phyloP scores from a whole-genome alignment of 192 early-diverging fungal species.

The Chytriomyces sp. region DNA sequence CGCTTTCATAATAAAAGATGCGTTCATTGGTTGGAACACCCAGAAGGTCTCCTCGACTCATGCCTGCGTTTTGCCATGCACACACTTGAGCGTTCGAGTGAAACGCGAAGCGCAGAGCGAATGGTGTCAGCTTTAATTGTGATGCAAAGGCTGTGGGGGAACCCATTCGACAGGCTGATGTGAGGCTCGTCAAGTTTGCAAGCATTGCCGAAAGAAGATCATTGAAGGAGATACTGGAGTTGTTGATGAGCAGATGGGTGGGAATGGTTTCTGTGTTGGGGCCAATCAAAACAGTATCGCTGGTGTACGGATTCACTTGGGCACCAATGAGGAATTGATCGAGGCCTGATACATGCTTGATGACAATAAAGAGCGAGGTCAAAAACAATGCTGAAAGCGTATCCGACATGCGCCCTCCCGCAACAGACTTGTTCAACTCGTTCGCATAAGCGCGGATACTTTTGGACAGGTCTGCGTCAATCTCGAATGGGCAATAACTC shows the following conservation, averaged over 20 bases:
- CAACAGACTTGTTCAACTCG: background rate
- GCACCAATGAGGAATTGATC: slow-evolving; percentile 52
- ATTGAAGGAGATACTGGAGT: slow-evolving; percentile 44
- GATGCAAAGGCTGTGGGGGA: slow-evolving; percentile 29
- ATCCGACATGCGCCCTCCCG: background rate
- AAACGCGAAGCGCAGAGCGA: slow-evolving; percentile 51
- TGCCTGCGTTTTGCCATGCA: slow-evolving; percentile 29
- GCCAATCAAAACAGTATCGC: slow-evolving; percentile 35
- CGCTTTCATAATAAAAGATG: no score
- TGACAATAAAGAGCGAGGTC: slow-evolving; percentile 44
- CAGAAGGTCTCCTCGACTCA: slow-evolving; percentile 30
- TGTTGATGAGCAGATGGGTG: slow-evolving; percentile 42
- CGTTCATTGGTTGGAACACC: no score
- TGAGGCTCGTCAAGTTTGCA: slow-evolving; percentile 29
- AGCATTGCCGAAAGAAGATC: slow-evolving; percentile 32
- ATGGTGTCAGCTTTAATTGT: slow-evolving; percentile 1
- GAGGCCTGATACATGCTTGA: slow-evolving; percentile 51
- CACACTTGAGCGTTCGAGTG: slow-evolving; percentile 29
- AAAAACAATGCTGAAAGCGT: slow-evolving; percentile 14
- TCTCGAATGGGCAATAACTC: slow-evolving; percentile 28
- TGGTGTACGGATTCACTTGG: slow-evolving; percentile 22
- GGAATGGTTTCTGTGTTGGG: slow-evolving; percentile 50
- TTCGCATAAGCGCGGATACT: slow-evolving; percentile 38
- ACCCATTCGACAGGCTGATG: slow-evolving; percentile 31
- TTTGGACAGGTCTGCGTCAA: slow-evolving; percentile 32